Percentiles rank a stretch among this genome's conserved stretches.
Conservation (phyloP, 2,329 filamentous ascomycete genomes). For the Myriosclerotinia scirpicola region DNA sequence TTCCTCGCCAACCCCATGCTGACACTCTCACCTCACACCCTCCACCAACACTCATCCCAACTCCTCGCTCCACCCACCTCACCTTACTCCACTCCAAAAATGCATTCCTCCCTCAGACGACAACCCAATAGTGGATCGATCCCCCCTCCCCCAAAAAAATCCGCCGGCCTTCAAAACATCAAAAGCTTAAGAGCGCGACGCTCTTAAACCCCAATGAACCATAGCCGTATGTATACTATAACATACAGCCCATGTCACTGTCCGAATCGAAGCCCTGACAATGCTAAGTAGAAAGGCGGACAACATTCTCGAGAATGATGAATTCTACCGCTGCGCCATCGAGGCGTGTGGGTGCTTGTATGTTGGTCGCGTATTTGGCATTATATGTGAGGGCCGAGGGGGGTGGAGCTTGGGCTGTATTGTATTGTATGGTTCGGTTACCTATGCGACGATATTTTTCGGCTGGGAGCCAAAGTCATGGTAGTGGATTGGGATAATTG, state of each 20-base stretch:
- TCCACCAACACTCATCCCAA: not conserved
- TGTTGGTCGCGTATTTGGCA: not conserved
- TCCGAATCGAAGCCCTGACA: not conserved
- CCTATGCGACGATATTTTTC: too few species aligned
- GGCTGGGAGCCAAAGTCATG: not conserved
- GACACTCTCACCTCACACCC: not conserved
- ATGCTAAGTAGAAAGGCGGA: constrained; percentile 8
- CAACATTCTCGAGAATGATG: constrained; percentile 1
- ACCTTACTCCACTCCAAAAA: not conserved
- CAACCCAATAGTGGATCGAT: too few species aligned
- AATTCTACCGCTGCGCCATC: constrained; percentile 2
- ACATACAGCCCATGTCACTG: not conserved
- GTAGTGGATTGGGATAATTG: too few species aligned
- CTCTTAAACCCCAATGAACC: not conserved
- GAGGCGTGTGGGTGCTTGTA: not conserved
- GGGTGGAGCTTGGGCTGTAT: too few species aligned
- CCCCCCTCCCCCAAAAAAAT: too few species aligned
- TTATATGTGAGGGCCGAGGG: not conserved
- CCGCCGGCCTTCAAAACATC: too few species aligned
- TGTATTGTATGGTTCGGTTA: too few species aligned
- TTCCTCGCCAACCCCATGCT: too few species aligned
- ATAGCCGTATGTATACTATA: not conserved
- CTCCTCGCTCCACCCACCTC: not conserved
- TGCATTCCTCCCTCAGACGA: too few species aligned
- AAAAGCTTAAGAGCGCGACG: constrained; percentile 1